These are phyloP conservation scores for Coniosporium apollinis DNA, from an alignment of 495 filamentous ascomycete species.

Conservation along the genomic window DNA sequence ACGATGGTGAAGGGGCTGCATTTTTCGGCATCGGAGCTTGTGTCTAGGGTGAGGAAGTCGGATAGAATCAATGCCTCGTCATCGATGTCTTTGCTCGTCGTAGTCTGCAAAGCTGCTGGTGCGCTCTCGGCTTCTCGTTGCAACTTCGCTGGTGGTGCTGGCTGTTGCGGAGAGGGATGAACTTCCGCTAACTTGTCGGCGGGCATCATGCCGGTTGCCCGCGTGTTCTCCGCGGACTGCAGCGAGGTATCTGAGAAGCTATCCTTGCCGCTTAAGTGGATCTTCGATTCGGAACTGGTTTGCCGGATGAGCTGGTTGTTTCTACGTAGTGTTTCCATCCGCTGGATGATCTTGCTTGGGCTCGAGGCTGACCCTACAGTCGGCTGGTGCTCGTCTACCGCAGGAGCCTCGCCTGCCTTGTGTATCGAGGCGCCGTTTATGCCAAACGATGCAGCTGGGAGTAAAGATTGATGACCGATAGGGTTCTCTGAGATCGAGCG, in stretches of 20 bases:
- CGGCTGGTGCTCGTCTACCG: no score
- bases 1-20: constrained; percentile 14
- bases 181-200: no score
- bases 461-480: no score
- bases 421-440: no score
- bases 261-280: constrained; percentile 8
- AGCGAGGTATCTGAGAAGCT: constrained; percentile 6
- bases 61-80: constrained; percentile 13
- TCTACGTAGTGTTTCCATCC: constrained; percentile 11
- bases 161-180: no score
- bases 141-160: no score
- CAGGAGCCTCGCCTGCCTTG: no score
- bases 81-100: background rate
- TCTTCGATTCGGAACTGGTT: constrained; percentile 15
- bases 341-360: constrained; percentile 7
- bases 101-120: constrained; percentile 13
- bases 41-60: constrained; percentile 11
- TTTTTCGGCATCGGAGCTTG: constrained; percentile 11
- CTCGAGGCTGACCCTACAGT: no score
- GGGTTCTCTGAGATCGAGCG: no score
- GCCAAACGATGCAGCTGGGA: no score
- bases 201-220: no score
- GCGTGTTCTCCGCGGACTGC: constrained; percentile 8
- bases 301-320: constrained; percentile 15
- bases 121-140: no score